Conservation (phyloP, 140 eudicot genomes). For the Stevia rebaudiana region DNA sequence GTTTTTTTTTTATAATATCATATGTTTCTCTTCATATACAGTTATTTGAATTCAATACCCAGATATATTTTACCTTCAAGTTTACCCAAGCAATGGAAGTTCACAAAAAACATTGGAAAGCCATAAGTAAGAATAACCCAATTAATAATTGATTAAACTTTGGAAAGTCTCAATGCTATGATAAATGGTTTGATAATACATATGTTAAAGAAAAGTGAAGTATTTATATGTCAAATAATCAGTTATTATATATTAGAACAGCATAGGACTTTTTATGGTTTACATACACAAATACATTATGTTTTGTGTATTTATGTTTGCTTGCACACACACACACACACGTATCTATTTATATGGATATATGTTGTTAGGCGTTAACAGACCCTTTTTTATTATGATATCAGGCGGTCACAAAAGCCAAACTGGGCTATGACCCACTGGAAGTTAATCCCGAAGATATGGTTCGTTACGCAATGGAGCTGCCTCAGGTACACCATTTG, state of each 20-base stretch:
- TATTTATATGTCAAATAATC: not conserved
- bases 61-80: not conserved
- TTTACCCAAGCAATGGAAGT: not conserved
- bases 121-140: not conserved
- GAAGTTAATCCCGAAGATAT: conserved; percentile 99
- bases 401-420: conserved; percentile 97
- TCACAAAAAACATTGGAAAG: not conserved
- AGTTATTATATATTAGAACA: not conserved
- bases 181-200: not conserved
- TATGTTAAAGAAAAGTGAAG: not conserved
- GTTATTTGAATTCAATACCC: not conserved
- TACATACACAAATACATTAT: not conserved
- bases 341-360: not conserved
- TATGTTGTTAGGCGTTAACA: not conserved
- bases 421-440: conserved; percentile 92
- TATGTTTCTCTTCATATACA: not conserved
- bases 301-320: not conserved
- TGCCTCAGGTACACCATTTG: conserved; percentile 67
- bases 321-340: not conserved
- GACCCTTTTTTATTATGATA: conserved; percentile 1
- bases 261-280: not conserved
- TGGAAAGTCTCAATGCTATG: no score
- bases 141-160: not conserved
- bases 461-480: conserved; percentile 95
- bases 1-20: not conserved